Percentiles rank a stretch among this genome's conserved stretches.
Evolutionary conservation across 1,284 basidiomycete genomes (phyloP).

Genomic region (Cryptococcus jaspeensis): DNA sequence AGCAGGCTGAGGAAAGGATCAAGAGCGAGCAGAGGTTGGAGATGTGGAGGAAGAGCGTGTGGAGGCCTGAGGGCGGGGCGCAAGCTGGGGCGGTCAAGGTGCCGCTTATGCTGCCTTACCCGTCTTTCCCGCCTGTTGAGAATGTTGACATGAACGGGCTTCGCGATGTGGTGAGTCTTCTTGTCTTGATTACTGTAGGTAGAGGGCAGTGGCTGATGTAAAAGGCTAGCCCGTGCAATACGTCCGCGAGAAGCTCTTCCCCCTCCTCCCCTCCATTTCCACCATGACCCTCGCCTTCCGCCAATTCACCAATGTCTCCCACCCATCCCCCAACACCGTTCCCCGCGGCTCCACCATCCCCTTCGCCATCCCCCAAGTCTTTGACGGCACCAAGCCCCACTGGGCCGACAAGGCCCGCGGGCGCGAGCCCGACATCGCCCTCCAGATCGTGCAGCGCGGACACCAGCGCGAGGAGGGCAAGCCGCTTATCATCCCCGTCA

Average conservation of each 20-base stretch:
- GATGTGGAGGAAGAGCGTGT: constrained; percentile 10
- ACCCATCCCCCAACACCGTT: neutral
- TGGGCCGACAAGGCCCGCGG: constrained; percentile 13
- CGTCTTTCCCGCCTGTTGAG: constrained; percentile 18
- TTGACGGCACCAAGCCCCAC: constrained; percentile 11
- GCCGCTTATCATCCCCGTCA: constrained; percentile 24
- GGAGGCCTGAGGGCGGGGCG: neutral
- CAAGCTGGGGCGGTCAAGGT: constrained; percentile 9
- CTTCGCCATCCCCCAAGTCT: constrained; percentile 26
- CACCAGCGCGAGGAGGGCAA: neutral
- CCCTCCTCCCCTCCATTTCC: constrained; percentile 24
- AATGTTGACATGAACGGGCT: neutral
- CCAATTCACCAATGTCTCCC: constrained; percentile 10
- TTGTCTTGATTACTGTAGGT: too few relatives aligned
- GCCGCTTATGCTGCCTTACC: constrained; percentile 20
- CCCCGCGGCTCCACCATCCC: constrained; percentile 4
- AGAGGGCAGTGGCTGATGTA: constrained; percentile 2
- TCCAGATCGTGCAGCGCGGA: constrained; percentile 22
- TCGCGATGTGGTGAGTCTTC: constrained; percentile 26
- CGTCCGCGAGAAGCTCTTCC: constrained; percentile 18
- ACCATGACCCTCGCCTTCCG: constrained; percentile 14
- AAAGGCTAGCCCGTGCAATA: constrained; percentile 28
- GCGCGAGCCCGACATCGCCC: constrained; percentile 30
- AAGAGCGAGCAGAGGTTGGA: constrained; percentile 6
- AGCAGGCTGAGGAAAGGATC: constrained; percentile 2